Evolutionary conservation across 129 eudicot species (phyloP), one percentile per base, ranked within the genome.

Genomic region (Smallanthus sonchifolius): DNA sequence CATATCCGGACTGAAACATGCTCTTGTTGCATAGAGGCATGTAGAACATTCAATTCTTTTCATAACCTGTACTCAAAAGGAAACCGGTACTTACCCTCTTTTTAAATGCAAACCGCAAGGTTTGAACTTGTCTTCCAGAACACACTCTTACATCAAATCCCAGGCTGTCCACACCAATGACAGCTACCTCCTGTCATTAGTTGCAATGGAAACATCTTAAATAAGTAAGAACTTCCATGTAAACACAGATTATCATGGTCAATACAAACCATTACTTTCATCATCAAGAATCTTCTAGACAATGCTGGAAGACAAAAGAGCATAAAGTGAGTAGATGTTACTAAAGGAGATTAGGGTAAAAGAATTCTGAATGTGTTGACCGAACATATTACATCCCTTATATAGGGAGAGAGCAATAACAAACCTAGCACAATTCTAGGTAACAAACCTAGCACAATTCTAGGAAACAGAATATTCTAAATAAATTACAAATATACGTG

Each of bases 141-240:
- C 98, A 90, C 73, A 85, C 88, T 79, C 98, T 82, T 80, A 94
- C 84, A 80, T 94, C 98, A 40, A 94, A 86, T 48, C 98, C 98
- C 64, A 90, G 93, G 82, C 85, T 86, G 86, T 90, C 98, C 49
- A 94, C 88, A 43, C 97, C 97, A 51, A 90, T 85, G 64, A 94
- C 86, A 74, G 96, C 88, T 76, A 84, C 95, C 82, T 94, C 98
- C 98, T 94, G 88, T 67, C 83, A 83, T 67, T 13, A 74, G 57
- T 59, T 77, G 54, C 80, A 51, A 28, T 43, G 3, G 7, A 40
- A 42, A 43, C 48, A 55, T 67, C 47, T 40, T 54, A 42, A 14
- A 40, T 42, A 47, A 17, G 1, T 6, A 69, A 69, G 3, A 45
- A 67, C 52, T 74, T 39, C 20, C 62, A 16, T 32, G 10, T 57